phyloP scores from a whole-genome alignment of 331 rosid genomes.

The Ulmus americana region DNA sequence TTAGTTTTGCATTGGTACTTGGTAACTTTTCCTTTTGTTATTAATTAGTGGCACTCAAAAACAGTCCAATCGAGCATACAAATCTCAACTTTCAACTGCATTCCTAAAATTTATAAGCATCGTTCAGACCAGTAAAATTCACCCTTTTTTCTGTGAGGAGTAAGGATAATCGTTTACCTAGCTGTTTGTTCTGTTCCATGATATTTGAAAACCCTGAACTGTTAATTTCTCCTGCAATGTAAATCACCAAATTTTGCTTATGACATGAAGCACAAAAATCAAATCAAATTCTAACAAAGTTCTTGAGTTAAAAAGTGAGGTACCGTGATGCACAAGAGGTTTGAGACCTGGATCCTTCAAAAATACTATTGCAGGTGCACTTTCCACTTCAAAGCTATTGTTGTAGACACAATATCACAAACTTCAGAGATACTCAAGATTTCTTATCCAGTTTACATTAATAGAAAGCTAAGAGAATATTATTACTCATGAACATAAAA shows the following conservation, averaged over 20 bases:
- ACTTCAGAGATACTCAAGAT: slow-evolving; percentile 13
- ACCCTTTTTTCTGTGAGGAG: not conserved
- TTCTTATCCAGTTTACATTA: not conserved
- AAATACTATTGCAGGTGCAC: slow-evolving; percentile 82
- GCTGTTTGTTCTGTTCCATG: slow-evolving; percentile 72
- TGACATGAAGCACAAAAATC: slow-evolving; percentile 23
- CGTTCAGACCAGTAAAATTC: not conserved
- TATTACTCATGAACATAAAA: not conserved
- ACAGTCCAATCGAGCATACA: not conserved
- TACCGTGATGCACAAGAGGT: slow-evolving; percentile 79
- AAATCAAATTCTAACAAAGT: slow-evolving; percentile 11
- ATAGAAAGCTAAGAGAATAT: not conserved
- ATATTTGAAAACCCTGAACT: slow-evolving; percentile 45
- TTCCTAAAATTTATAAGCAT: not conserved
- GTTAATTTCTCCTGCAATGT: slow-evolving; percentile 53
- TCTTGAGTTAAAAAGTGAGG: slow-evolving; percentile 18
- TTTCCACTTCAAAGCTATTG: slow-evolving; percentile 80
- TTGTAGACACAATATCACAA: slow-evolving; percentile 2
- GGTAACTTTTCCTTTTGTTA: not conserved
- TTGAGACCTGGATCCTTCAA: slow-evolving; percentile 89
- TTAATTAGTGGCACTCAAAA: not conserved
- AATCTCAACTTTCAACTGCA: not conserved
- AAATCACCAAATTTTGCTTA: slow-evolving; percentile 19
- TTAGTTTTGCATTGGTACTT: too few species aligned
- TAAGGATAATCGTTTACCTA: slow-evolving; percentile 36